A percentile compares a stretch with the other conserved stretches of the same genome.
These are phyloP conservation scores for Podospora fimiseda DNA, from an alignment of 495 filamentous ascomycete genomes.

Conservation along the genomic window DNA sequence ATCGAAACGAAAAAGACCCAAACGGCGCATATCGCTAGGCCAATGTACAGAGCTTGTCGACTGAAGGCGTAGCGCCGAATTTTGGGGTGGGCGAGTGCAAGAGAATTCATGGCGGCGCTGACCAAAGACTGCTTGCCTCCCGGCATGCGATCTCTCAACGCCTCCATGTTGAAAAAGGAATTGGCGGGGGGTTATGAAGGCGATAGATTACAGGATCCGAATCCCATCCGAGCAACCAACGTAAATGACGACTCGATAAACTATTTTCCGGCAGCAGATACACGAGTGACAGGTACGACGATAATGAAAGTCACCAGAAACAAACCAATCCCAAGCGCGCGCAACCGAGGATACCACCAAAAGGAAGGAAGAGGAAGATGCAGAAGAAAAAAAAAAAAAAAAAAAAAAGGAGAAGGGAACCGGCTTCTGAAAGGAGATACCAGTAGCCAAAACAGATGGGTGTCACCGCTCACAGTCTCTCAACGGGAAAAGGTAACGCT, in stretches of 20 bases:
- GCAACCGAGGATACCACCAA: not conserved
- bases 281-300: not conserved
- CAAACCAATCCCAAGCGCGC: too few relatives aligned
- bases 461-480: not conserved
- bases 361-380: not conserved
- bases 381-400: not conserved
- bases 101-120: conserved; percentile 10
- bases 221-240: not conserved
- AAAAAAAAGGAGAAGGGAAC: not conserved
- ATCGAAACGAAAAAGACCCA: conserved; percentile 18
- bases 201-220: not conserved
- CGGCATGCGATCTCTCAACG: conserved; percentile 1
- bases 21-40: conserved; percentile 12
- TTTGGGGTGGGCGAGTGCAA: conserved; percentile 11
- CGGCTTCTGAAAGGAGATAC: too few relatives aligned
- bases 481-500: too few relatives aligned
- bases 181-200: not conserved
- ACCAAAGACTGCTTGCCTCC: conserved; percentile 1
- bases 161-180: not conserved
- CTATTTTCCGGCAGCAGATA: not conserved
- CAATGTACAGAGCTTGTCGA: conserved; percentile 18
- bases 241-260: not conserved
- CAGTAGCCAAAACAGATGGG: too few relatives aligned
- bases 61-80: conserved; percentile 17
- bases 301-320: too few relatives aligned